Base-by-base conservation (phyloP, 1,139 yeast species). In the Pichia sp. region DNA sequence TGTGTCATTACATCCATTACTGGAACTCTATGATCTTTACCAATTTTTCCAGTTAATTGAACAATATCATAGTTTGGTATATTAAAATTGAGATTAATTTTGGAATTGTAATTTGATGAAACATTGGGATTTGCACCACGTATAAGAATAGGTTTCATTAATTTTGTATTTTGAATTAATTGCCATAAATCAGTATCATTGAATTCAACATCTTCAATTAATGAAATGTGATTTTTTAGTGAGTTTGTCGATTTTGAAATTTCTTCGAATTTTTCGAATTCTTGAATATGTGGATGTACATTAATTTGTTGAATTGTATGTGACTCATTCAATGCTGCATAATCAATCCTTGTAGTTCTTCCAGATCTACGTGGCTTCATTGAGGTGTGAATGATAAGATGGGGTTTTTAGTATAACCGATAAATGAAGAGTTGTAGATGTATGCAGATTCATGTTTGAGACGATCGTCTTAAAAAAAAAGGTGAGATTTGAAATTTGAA, bases 1-100 rank as follows among this genome's bases (percentile, higher is more conserved):
- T 90, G 97, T 0, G 95, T 84, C 22, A 87, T 75, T 6, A 89
- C 96, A 64, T 90, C 96, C 95, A 88, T 87, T 1, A 90, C 96
- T 55, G 89, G 96, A 1, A 90, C 77, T 0, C 79, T 77, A 3
- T 73, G 70, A 43, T 83, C 86, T 1, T 69, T 76, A 0, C 96
- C 96, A 27, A 88, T 77, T 30, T 73, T 66, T 4, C 76, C 75
- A 0, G 87, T 74, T 1, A 89, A 77, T 53, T 79, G 73, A 48
- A 79, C 77, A 9, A 87, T 82, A 6, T 81, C 74, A 47, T 79
- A 65, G 16, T 55, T 53, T 0, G 85, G 84, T 9, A 79, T 69
- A 5, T 64, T 58, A 65, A 81, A 67, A 5, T 66, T 62, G 2
- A 80, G 63, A 27, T 71, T 65, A 7, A 75, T 66, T 1, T 82